These are phyloP conservation scores for Tothia fuscella DNA, from an alignment of 2,329 filamentous ascomycete genomes.

Conservation along the genomic window DNA sequence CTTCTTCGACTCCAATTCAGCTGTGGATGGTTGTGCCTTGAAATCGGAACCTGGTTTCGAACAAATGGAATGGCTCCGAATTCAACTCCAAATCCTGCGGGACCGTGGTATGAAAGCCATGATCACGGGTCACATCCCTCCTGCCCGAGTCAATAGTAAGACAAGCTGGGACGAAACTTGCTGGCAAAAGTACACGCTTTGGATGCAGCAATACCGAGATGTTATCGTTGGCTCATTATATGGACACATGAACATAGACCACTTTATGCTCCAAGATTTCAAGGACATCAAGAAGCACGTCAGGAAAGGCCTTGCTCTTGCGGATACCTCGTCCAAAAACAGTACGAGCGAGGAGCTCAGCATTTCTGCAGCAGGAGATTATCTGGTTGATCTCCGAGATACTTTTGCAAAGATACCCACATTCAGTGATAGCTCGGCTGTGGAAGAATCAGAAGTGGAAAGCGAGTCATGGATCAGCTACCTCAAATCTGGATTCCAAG, in stretches of 20 bases:
- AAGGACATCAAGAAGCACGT: conserved; percentile 56
- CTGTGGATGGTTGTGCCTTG: conserved; percentile 76
- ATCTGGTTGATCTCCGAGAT: conserved; percentile 64
- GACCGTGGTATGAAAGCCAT: conserved; percentile 86
- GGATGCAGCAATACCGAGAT: conserved; percentile 82
- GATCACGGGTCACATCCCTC: conserved; percentile 85
- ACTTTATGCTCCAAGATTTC: conserved; percentile 86
- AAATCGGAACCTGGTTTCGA: conserved; percentile 79
- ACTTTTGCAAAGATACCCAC: conserved; percentile 67
- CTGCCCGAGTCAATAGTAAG: conserved; percentile 75
- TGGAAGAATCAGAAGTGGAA: conserved; percentile 15
- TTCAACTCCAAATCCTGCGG: conserved; percentile 76
- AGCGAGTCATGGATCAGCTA: conserved; percentile 9
- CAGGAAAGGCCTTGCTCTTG: conserved; percentile 22
- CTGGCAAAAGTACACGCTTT: conserved; percentile 94
- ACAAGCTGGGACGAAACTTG: conserved; percentile 90
- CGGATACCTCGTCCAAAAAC: conserved; percentile 29
- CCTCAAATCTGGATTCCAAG: neutral
- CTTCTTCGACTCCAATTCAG: conserved; percentile 87
- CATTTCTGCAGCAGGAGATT: conserved; percentile 58
- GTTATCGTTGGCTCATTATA: conserved; percentile 69
- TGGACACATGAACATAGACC: conserved; percentile 98
- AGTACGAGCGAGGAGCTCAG: conserved; percentile 23
- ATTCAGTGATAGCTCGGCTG: conserved; percentile 24
- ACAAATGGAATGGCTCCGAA: conserved; percentile 90